These are phyloP conservation scores for Saprolegnia parasitica DNA, from an alignment of 352 stramenopile genomes.

Conservation along the genomic window DNA sequence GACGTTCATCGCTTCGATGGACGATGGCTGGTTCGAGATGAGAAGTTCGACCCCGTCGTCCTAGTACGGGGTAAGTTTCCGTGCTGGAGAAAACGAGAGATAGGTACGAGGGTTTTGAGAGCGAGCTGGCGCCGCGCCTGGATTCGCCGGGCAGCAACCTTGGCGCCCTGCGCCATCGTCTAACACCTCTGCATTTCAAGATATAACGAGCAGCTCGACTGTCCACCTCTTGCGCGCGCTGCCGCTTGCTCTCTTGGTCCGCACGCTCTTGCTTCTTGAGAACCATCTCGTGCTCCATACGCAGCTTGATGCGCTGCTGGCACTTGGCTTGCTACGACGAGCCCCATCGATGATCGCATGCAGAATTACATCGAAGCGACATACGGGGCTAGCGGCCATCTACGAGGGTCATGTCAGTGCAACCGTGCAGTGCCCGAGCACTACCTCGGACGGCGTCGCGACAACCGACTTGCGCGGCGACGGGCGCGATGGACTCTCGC, in stretches of 20 bases:
- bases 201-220: background rate
- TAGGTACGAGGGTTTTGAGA: conserved; percentile 16
- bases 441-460: background rate
- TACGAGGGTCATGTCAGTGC: background rate
- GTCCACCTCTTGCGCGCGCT: conserved; percentile 3
- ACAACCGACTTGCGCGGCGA: background rate
- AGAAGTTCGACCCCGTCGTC: conserved; percentile 55
- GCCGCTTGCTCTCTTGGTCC: conserved; percentile 14
- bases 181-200: background rate
- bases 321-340: conserved; percentile 25
- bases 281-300: conserved; percentile 21
- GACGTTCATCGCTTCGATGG: conserved; percentile 77
- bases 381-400: background rate
- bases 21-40: conserved; percentile 66
- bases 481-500: background rate
- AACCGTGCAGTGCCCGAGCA: background rate
- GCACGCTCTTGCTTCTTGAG: conserved; percentile 3
- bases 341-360: too few relatives aligned
- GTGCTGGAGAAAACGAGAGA: background rate
- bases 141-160: conserved; percentile 11
- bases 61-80: conserved; percentile 9
- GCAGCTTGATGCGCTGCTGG: conserved; percentile 24
- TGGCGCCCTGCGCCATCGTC: conserved; percentile 10
- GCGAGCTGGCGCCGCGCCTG: conserved; percentile 6
- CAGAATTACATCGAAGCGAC: too few relatives aligned